Evolutionary conservation across 2,329 filamentous ascomycete species (phyloP).

Genomic region (Claviceps quebecensis): DNA sequence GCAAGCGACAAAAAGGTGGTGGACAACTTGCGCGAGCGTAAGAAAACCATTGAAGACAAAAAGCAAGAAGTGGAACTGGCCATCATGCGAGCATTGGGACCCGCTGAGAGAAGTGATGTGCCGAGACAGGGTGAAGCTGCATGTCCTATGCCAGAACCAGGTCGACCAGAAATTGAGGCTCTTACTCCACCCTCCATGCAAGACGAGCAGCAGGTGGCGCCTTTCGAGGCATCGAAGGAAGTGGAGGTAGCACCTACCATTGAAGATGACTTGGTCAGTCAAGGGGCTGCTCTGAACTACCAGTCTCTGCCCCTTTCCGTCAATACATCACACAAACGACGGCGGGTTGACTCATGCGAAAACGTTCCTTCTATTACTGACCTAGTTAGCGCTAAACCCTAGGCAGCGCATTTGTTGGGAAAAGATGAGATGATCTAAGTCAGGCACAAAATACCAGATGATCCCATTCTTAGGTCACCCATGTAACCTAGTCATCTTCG

Average conservation of each 20-base stretch:
- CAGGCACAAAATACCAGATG: too few relatives aligned
- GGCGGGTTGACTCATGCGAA: conserved; percentile 35
- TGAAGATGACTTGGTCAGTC: conserved; percentile 24
- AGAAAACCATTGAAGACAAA: conserved; percentile 60
- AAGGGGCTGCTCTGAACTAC: conserved; percentile 28
- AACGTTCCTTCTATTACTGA: conserved; percentile 43
- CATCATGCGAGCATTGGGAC: conserved; percentile 72
- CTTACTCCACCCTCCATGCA: conserved; percentile 67
- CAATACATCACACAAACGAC: conserved; percentile 43
- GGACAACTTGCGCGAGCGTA: conserved; percentile 51
- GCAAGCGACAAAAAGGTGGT: conserved; percentile 54
- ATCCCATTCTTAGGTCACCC: too few relatives aligned
- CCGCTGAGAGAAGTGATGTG: conserved; percentile 37
- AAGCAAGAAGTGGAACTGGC: conserved; percentile 81
- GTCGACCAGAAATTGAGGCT: conserved; percentile 70
- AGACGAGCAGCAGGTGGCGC: conserved; percentile 10
- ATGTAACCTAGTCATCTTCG: too few relatives aligned
- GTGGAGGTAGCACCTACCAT: conserved; percentile 5
- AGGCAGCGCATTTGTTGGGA: conserved; percentile 41
- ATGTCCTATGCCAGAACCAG: conserved; percentile 42
- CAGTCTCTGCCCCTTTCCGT: conserved; percentile 34
- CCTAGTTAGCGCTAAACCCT: conserved; percentile 37
- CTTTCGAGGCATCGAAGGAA: conserved; percentile 8
- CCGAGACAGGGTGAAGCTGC: conserved; percentile 31
- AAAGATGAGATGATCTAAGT: conserved; percentile 15